Conservation (phyloP, 306 rosid genomes). For the Cucurbita moschata region DNA sequence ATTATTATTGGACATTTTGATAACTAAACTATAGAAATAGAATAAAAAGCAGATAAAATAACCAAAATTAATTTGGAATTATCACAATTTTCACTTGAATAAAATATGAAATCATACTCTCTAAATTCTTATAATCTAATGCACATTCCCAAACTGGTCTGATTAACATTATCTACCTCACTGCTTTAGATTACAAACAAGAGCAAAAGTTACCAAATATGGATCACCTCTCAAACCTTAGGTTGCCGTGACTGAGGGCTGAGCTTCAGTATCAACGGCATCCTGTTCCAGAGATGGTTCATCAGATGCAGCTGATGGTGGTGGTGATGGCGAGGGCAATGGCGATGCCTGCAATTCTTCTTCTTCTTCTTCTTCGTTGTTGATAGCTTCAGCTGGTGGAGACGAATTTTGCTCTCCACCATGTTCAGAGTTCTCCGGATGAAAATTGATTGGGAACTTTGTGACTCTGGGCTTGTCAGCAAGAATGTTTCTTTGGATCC, state of each 20-base stretch:
- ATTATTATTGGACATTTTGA: not conserved
- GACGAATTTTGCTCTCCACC: not conserved
- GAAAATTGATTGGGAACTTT: conserved; percentile 64
- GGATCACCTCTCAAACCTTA: not conserved
- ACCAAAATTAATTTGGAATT: not conserved
- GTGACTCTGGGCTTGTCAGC: conserved; percentile 93
- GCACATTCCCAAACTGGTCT: not conserved
- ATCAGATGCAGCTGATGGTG: not conserved
- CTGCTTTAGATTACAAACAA: not conserved
- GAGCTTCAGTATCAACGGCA: not conserved
- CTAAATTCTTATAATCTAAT: not conserved
- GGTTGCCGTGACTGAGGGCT: not conserved
- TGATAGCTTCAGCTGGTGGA: not conserved
- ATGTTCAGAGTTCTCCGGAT: conserved; percentile 21
- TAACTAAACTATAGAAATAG: not conserved
- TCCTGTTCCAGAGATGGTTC: not conserved
- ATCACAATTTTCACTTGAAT: not conserved
- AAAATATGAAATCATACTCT: not conserved
- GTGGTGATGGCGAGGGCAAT: not conserved
- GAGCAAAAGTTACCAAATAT: not conserved
- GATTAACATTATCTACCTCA: not conserved
- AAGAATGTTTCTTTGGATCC: conserved; percentile 78
- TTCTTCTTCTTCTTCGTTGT: not conserved
- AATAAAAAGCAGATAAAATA: not conserved
- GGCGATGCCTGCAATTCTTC: not conserved